Percentiles rank a stretch among this genome's conserved stretches.
phyloP scores from a whole-genome alignment of 2,329 filamentous ascomycete genomes.

The Neonectria hederae region DNA sequence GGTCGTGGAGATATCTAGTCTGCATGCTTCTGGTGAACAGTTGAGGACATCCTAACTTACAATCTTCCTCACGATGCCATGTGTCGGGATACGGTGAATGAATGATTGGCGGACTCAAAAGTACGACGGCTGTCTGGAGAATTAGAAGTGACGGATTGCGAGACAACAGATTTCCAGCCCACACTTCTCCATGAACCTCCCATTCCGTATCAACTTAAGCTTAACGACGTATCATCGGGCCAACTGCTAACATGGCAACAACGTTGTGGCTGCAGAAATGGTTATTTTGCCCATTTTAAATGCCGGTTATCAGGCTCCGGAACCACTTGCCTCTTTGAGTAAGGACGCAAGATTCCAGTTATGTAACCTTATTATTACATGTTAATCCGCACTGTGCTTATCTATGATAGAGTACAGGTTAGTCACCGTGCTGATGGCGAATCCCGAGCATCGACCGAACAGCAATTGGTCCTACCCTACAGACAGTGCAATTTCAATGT shows the following conservation, averaged over 20 bases:
- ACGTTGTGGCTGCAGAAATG: background rate
- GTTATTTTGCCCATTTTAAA: conserved; percentile 18
- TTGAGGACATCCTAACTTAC: background rate
- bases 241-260: background rate
- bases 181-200: background rate
- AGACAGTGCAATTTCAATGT: background rate
- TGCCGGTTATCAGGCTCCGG: background rate
- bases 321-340: conserved; percentile 6
- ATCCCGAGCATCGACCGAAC: background rate
- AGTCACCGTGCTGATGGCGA: background rate
- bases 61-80: background rate
- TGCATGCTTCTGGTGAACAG: background rate
- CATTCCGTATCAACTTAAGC: conserved; percentile 12
- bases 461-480: background rate
- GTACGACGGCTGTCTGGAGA: background rate
- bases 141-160: background rate
- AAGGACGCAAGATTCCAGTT: background rate
- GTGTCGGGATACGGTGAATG: background rate
- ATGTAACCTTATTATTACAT: conserved; percentile 4
- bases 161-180: background rate
- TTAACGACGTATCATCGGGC: conserved; percentile 10
- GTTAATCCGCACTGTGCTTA: background rate
- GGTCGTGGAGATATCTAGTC: background rate
- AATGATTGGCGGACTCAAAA: background rate
- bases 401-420: background rate